Evolutionary conservation across 495 filamentous ascomycete genomes (phyloP).

Genomic region (Tuber aestivum): DNA sequence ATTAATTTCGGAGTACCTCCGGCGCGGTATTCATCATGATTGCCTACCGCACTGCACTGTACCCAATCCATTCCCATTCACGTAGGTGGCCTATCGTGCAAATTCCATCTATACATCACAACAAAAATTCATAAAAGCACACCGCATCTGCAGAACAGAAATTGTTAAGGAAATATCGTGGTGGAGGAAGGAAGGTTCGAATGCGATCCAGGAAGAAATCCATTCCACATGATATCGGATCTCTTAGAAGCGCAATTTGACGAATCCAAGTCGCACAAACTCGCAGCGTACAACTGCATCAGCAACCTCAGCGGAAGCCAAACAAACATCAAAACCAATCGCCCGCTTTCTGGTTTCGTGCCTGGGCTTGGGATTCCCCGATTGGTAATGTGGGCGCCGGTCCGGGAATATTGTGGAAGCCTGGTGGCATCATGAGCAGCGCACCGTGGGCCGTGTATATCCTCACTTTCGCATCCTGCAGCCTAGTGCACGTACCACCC

Average conservation of each 20-base stretch:
- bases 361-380: not conserved
- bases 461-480: not conserved
- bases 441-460: not conserved
- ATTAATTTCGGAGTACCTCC: not conserved
- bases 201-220: not conserved
- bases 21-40: not conserved
- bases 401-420: too few species aligned
- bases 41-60: not conserved
- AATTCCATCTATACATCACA: too few species aligned
- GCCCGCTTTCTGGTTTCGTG: too few species aligned
- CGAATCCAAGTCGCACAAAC: not conserved
- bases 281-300: not conserved
- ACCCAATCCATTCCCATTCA: not conserved
- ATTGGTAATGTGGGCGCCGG: not conserved
- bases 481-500: not conserved
- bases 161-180: not conserved
- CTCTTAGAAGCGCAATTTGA: too few species aligned
- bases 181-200: too few species aligned
- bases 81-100: not conserved
- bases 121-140: not conserved
- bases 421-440: too few species aligned
- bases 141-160: not conserved
- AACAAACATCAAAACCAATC: not conserved
- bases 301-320: not conserved
- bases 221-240: not conserved